Conservation (phyloP, 2,329 filamentous ascomycete genomes). For the Botrytis paeoniae region DNA sequence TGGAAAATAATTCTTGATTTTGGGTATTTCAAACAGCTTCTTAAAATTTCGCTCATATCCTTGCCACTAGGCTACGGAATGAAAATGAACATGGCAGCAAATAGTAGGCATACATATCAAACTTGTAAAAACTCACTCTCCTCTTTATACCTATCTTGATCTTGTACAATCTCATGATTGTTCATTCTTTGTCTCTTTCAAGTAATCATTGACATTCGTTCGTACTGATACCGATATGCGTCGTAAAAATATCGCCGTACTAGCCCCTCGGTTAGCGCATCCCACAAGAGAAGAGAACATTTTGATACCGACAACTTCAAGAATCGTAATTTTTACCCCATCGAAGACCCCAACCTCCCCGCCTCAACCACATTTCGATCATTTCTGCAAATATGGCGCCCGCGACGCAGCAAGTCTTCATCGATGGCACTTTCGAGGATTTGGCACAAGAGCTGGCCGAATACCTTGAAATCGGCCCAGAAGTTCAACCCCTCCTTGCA, state of each 20-base stretch:
- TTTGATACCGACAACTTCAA: conserved; percentile 21
- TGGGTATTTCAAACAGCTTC: not conserved
- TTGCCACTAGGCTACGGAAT: not conserved
- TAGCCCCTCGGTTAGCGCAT: conserved; percentile 21
- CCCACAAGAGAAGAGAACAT: conserved; percentile 21
- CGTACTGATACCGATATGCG: not conserved
- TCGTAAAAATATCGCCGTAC: conserved; percentile 15
- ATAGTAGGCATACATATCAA: not conserved
- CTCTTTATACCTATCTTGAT: not conserved
- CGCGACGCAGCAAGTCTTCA: conserved; percentile 53
- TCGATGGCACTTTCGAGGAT: conserved; percentile 93
- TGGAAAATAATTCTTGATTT: not conserved
- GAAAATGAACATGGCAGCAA: not conserved
- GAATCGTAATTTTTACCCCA: conserved; percentile 20
- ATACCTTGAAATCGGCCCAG: conserved; percentile 74
- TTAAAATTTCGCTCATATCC: not conserved
- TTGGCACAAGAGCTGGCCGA: conserved; percentile 91
- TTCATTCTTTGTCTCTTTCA: not conserved
- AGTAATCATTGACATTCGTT: not conserved
- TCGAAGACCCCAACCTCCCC: conserved; percentile 17
- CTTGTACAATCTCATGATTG: not conserved
- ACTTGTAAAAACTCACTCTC: not conserved
- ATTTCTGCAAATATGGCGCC: conserved; percentile 29
- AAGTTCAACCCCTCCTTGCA: conserved; percentile 70
- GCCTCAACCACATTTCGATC: conserved; percentile 18